Percentiles rank a stretch among this genome's conserved stretches.
Conservation (phyloP, 2,329 filamentous ascomycete species). For the Aspergillus sp. region DNA sequence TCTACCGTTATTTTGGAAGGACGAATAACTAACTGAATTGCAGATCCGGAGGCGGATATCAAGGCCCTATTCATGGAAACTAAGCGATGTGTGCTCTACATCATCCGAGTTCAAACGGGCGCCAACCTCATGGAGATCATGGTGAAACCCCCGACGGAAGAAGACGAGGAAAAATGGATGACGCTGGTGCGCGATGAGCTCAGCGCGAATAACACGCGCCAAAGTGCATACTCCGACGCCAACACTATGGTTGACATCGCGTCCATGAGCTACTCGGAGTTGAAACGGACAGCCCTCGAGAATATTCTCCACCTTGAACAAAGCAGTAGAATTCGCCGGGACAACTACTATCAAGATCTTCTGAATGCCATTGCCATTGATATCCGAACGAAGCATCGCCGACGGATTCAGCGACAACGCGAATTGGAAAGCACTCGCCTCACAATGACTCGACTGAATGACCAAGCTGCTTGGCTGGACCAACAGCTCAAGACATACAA, state of each 20-base stretch:
- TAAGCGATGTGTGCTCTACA: conserved; percentile 94
- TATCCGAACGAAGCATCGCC: conserved; percentile 93
- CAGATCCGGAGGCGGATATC: conserved; percentile 85
- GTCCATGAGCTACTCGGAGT: conserved; percentile 81
- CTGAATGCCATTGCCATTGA: conserved; percentile 95
- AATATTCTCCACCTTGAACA: conserved; percentile 90
- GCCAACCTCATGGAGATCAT: conserved; percentile 92
- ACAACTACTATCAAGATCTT: conserved; percentile 96
- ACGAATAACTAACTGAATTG: conserved; percentile 13
- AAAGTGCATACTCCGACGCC: conserved; percentile 84
- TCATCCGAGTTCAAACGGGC: conserved; percentile 93
- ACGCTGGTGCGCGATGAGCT: conserved; percentile 80
- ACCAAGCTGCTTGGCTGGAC: conserved; percentile 83
- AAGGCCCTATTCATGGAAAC: conserved; percentile 98
- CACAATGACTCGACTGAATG: conserved; percentile 49
- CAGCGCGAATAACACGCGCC: conserved; percentile 63
- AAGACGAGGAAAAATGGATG: conserved; percentile 89
- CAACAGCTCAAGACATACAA: conserved; percentile 97
- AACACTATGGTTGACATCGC: conserved; percentile 85
- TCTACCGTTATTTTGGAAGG: background rate
- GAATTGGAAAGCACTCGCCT: conserved; percentile 69
- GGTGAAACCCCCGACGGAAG: conserved; percentile 79
- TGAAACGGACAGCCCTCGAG: conserved; percentile 90
- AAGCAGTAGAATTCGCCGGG: conserved; percentile 76
- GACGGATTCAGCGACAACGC: conserved; percentile 84